Base-by-base conservation (phyloP, 805 yeast genomes). In the Zygosaccharomyces pseudorouxii region DNA sequence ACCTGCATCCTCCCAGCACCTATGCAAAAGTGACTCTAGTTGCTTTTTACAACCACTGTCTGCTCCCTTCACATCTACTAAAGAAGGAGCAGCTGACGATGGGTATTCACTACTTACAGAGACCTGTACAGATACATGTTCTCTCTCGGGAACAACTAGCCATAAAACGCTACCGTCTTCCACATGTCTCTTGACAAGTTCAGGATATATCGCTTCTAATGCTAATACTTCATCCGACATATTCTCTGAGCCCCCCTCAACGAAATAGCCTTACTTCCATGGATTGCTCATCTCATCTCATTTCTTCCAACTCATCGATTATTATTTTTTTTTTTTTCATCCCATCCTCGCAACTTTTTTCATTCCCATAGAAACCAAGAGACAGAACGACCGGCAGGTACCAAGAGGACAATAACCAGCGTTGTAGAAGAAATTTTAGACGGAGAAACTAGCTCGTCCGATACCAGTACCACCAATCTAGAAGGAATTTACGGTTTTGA, bases 161-260 rank as follows among this genome's bases (percentile, higher is more conserved):
- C 53, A 50, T 19, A 76, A 76, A 6, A 78, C 67, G 7, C 70
- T 62, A 1, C 59, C 62, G 23, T 70, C 71, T 20, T 67, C 65
- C 22, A 67, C 49, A 29, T 58, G 58, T 10, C 55, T 56, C 3
- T 68, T 65, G 30, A 81, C 63, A 36, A 80, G 73, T 12, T 75
- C 86, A 0, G 96, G 97, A 60, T 80, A 92, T 10, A 93, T 92
- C 3, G 97, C 93, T 48, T 87, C 85, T 9, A 92, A 81, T 10
- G 96, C 92, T 35, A 78, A 81, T 16, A 88, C 67, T 60, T 92
- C 99, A 47, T 88, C 44, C 12, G 36, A 29, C 44, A 41, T 41
- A 14, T 10, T 29, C 23, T 28, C 22, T 93, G 18, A 61, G 27
- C 30, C 18, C 27, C 27, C 30, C 42, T 18, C 28, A 25, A 9